Percentiles rank a stretch among this genome's conserved stretches.
Conservation (phyloP, 371 early-diverging fungal genomes). For the Phascolomyces articulosus region DNA sequence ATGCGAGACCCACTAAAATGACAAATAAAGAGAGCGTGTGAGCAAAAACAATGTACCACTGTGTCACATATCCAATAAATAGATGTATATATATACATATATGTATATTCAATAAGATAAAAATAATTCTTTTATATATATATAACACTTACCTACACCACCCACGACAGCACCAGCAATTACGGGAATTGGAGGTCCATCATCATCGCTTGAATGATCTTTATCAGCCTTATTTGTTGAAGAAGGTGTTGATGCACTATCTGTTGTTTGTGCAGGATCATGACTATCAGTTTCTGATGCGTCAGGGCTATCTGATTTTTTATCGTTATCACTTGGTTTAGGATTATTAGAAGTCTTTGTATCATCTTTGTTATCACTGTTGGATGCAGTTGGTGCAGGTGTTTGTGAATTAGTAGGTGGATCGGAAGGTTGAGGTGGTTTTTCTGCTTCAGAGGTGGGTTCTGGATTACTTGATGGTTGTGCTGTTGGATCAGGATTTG, state of each 20-base stretch:
- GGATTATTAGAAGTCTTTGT: background rate
- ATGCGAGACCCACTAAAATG: slow-evolving; percentile 39
- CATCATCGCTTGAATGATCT: slow-evolving; percentile 4
- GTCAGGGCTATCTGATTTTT: background rate
- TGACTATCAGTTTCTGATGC: background rate
- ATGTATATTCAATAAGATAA: no score
- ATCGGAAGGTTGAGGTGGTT: background rate
- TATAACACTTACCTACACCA: slow-evolving; percentile 41
- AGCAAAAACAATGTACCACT: background rate
- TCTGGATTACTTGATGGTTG: background rate
- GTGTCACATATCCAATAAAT: slow-evolving; percentile 3
- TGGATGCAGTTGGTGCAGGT: background rate
- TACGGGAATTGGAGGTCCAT: slow-evolving; percentile 26
- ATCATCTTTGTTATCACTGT: background rate
- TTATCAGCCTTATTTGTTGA: background rate
- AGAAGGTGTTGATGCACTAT: background rate
- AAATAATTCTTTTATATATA: background rate
- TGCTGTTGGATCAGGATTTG: slow-evolving; percentile 2
- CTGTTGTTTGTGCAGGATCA: background rate
- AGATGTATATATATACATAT: background rate
- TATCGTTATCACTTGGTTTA: slow-evolving; percentile 1
- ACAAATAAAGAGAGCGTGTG: slow-evolving; percentile 1
- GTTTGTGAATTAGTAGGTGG: background rate
- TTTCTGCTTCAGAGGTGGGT: slow-evolving; percentile 2
- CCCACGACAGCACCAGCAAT: slow-evolving; percentile 46